These are phyloP conservation scores for Botrytis hyacinthi DNA, from an alignment of 2,329 filamentous ascomycete genomes.

Conservation along the genomic window DNA sequence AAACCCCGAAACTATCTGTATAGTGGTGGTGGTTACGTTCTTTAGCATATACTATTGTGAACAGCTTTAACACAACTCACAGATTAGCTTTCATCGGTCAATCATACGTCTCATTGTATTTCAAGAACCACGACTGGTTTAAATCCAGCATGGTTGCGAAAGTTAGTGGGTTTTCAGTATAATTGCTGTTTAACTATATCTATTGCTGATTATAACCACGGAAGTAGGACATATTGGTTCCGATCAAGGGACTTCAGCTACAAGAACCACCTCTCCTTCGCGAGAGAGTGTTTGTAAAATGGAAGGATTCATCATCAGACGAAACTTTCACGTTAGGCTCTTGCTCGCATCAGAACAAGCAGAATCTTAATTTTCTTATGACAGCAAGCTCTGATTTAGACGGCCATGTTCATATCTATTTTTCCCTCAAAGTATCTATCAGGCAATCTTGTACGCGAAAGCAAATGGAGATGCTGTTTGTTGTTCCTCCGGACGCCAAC, in stretches of 20 bases:
- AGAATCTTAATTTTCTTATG: background rate
- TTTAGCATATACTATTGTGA: background rate
- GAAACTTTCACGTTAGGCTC: background rate
- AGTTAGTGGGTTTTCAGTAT: background rate
- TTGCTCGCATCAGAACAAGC: background rate
- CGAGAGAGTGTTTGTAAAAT: slow-evolving; percentile 1
- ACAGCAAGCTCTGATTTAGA: background rate
- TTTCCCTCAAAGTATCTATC: background rate
- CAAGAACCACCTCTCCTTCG: background rate
- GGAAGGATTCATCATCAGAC: background rate
- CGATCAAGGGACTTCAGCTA: background rate
- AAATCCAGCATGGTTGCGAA: background rate
- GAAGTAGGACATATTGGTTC: background rate
- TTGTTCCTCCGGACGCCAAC: background rate
- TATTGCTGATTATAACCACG: background rate
- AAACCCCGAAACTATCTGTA: background rate
- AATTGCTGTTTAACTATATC: background rate
- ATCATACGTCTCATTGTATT: background rate
- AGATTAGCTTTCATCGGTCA: background rate
- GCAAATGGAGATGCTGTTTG: background rate
- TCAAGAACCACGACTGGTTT: background rate
- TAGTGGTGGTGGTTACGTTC: background rate
- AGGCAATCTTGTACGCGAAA: background rate
- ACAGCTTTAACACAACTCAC: background rate
- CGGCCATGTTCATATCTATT: background rate